Evolutionary conservation across 169 alveolate species (phyloP).

Genomic region (Cryptosporidium xiaoi): DNA sequence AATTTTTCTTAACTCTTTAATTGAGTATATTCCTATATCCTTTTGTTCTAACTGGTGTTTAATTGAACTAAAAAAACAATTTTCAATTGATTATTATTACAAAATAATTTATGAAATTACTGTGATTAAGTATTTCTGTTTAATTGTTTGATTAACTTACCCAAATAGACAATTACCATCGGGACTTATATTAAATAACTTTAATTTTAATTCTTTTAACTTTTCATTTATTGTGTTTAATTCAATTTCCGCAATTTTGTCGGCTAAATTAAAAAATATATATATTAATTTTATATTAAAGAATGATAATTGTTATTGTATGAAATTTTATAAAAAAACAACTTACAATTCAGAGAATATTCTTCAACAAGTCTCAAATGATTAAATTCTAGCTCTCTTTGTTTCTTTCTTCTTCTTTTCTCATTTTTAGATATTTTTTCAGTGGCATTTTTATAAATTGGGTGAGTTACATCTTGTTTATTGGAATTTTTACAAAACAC

Average conservation of each 20-base stretch:
- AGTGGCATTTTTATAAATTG: conserved; percentile 30
- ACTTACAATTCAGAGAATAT: conserved; percentile 42
- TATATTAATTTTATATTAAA: neutral
- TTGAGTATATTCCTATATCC: conserved; percentile 12
- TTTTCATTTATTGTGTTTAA: conserved; percentile 41
- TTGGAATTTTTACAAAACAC: neutral
- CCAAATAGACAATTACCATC: conserved; percentile 73
- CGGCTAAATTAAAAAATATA: neutral
- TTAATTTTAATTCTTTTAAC: conserved; percentile 15
- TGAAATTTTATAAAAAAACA: neutral
- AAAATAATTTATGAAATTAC: neutral
- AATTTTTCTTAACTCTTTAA: conserved; percentile 49
- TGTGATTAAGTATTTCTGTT: neutral
- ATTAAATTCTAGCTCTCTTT: conserved; percentile 18
- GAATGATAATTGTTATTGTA: too few relatives aligned
- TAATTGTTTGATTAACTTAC: conserved; percentile 16
- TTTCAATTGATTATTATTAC: too few relatives aligned
- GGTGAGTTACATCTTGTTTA: neutral
- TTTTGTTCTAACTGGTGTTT: conserved; percentile 45
- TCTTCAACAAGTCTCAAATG: conserved; percentile 8
- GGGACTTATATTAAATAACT: conserved; percentile 5
- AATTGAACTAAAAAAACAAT: conserved; percentile 14
- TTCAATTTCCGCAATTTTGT: conserved; percentile 41
- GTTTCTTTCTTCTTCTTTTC: conserved; percentile 26
- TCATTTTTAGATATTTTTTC: conserved; percentile 21